A percentile compares a stretch with the other conserved stretches of the same genome.
These are phyloP conservation scores for Cytospora piceicola DNA, from an alignment of 2,329 filamentous ascomycete species.

Conservation along the genomic window DNA sequence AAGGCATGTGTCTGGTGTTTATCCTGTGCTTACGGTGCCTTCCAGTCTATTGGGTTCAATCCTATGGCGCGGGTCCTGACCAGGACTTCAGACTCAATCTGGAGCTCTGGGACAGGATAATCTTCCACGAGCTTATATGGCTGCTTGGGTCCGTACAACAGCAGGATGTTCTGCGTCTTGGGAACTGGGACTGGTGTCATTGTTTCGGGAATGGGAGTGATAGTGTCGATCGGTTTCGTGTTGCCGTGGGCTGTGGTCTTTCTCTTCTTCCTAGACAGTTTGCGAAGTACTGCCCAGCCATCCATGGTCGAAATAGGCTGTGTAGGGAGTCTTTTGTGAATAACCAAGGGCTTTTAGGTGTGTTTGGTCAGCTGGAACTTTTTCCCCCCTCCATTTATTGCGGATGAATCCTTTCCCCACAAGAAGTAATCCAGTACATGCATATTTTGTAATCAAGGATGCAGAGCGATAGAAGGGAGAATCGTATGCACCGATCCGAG, in stretches of 20 bases:
- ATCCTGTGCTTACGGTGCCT: conserved; percentile 61
- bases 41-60: conserved; percentile 78
- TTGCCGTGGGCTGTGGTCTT: conserved; percentile 3
- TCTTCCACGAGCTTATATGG: conserved; percentile 37
- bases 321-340: neutral
- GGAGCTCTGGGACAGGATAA: conserved; percentile 37
- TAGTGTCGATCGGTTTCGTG: neutral
- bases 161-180: conserved; percentile 38
- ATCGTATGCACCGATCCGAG: conserved; percentile 10
- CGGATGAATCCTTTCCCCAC: neutral
- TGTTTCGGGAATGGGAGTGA: neutral
- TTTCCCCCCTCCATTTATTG: neutral
- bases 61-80: conserved; percentile 69
- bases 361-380: neutral
- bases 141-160: conserved; percentile 38
- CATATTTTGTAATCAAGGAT: neutral
- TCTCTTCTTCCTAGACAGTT: conserved; percentile 23
- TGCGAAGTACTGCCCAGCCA: conserved; percentile 25
- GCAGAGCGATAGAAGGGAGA: neutral
- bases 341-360: neutral
- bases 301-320: conserved; percentile 4
- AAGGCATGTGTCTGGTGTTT: neutral
- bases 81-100: conserved; percentile 54
- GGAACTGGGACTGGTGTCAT: conserved; percentile 29
- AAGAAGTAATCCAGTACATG: neutral